These are phyloP conservation scores for Colletotrichum horii DNA, from an alignment of 2,329 filamentous ascomycete species.

Conservation along the genomic window DNA sequence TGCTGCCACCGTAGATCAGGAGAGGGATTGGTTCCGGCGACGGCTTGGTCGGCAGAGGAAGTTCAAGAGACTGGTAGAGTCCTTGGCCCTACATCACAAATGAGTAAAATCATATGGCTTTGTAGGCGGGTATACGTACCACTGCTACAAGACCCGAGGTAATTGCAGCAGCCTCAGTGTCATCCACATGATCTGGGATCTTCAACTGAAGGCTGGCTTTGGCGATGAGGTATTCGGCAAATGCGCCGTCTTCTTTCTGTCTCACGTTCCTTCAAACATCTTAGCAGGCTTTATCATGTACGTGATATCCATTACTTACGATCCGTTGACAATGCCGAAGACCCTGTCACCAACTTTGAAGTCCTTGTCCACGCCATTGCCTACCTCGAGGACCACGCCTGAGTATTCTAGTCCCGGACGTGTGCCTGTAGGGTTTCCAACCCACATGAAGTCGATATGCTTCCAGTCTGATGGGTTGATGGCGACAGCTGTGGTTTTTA, in stretches of 20 bases:
- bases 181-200: conserved; percentile 49
- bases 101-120: background rate
- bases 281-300: background rate
- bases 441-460: conserved; percentile 26
- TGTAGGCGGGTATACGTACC: background rate
- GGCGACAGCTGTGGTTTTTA: conserved; percentile 37
- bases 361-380: conserved; percentile 43
- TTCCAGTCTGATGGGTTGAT: conserved; percentile 42
- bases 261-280: conserved; percentile 30
- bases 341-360: conserved; percentile 54
- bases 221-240: conserved; percentile 41
- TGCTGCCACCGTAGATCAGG: conserved; percentile 56
- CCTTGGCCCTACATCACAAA: conserved; percentile 42
- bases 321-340: conserved; percentile 43
- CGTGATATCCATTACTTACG: background rate
- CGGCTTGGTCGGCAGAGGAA: conserved; percentile 50
- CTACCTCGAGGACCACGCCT: conserved; percentile 51
- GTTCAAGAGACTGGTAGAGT: conserved; percentile 49
- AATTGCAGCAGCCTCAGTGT: conserved; percentile 50
- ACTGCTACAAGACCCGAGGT: conserved; percentile 47
- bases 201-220: conserved; percentile 46
- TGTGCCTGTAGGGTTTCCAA: conserved; percentile 19
- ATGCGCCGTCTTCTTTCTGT: conserved; percentile 47
- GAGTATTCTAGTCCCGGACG: conserved; percentile 50
- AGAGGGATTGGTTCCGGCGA: conserved; percentile 40